These are phyloP conservation scores for Macrolepiota dolichaula DNA, from an alignment of 768 basidiomycete genomes.

Conservation along the genomic window DNA sequence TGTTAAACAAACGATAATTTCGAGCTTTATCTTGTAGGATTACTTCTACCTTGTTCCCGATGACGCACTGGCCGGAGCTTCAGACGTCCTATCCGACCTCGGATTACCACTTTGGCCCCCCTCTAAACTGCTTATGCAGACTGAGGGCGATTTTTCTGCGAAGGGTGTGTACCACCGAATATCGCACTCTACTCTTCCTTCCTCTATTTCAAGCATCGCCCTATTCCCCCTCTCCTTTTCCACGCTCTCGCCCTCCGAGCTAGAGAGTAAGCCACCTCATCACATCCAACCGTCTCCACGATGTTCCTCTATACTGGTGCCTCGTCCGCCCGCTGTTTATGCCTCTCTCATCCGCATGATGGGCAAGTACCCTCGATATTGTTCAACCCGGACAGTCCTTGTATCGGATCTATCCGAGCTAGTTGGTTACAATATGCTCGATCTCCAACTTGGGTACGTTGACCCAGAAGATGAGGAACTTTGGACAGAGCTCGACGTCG, in stretches of 20 bases:
- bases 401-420: conserved; percentile 31
- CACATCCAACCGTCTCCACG: conserved; percentile 15
- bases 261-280: conserved; percentile 13
- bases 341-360: conserved; percentile 31
- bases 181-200: background rate
- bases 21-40: no score
- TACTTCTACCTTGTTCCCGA: no score
- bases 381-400: conserved; percentile 19
- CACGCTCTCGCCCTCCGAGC: conserved; percentile 19
- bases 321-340: conserved; percentile 27
- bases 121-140: no score
- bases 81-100: background rate
- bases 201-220: conserved; percentile 4
- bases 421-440: conserved; percentile 28
- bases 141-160: no score
- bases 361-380: conserved; percentile 20
- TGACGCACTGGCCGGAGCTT: no score
- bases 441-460: conserved; percentile 24
- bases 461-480: conserved; percentile 25
- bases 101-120: background rate
- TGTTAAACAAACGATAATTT: no score
- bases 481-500: conserved; percentile 19
- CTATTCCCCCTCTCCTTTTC: conserved; percentile 25
- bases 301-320: conserved; percentile 21
- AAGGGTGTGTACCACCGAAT: no score